Base-by-base conservation (phyloP, 2,329 filamentous ascomycete species). In the Trichoderma simmonsii region DNA sequence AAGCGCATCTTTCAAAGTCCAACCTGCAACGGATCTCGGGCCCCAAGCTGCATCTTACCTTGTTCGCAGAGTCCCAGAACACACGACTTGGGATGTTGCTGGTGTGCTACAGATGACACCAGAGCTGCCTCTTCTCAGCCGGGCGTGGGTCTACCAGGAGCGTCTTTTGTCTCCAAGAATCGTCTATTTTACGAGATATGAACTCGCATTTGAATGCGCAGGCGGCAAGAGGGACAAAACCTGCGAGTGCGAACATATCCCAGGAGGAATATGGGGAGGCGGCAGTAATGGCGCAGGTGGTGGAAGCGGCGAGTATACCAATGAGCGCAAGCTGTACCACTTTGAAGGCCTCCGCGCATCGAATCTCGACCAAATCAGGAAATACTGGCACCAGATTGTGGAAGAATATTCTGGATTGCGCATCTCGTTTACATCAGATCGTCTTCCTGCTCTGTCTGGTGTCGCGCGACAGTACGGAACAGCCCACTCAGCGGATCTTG, bases 71-170 rank as follows among this genome's bases (percentile, higher is more conserved):
- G 67, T 61, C 36, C 71, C 71, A 15, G 71, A 64, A 15, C 71
- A 72, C n/a, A 62, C 43, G 2, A 70, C 67, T 8, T 70, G 67
- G 64, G 65, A 63, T 12, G 43, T 67, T 48, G 59, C 34, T 9
- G 60, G 36, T 9, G 54, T 43, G 15, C 36, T 57, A 11, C 56
- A 48, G 54, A 70, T 57, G 71, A 71, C 61, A 6, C 62, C 61
- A n/a, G 67, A 70, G 14, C 51, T 70, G 21, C 71, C 71, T 14
- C 71, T 72, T 18, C 24, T 72, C 6, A 64, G 66, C 43, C 56
- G 71, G n/a, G 71, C 66, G 4, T 72, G 71, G 71, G 71, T 72
- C 18, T 72, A 69, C 11, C 71, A 72, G 18, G 71, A 72, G 32
- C 71, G 71, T 14, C 66, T 72, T 32, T 21, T 72, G 8, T 62